Evolutionary conservation across 2,329 filamentous ascomycete species (phyloP), one percentile per base, ranked within the genome.

Genomic region (Parastagonospora nodorum): DNA sequence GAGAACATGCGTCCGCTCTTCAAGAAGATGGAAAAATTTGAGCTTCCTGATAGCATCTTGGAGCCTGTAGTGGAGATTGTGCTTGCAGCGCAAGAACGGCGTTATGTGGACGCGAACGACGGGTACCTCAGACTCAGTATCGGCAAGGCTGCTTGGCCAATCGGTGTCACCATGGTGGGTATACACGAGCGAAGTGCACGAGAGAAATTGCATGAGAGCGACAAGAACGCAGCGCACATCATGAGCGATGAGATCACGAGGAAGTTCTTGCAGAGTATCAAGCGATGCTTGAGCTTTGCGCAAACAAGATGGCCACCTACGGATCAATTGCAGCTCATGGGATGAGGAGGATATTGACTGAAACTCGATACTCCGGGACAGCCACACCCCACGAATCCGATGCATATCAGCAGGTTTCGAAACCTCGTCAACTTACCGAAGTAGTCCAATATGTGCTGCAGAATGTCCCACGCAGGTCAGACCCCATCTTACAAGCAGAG

Each of bases 101-200:
- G 90, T 57, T 99, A 99, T 69, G 93, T 99, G 40, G 90, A 97
- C 75, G 94, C 94, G 30, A 97, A 97, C 71, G 90, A 99, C 72
- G 92, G 91, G 0, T 99, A 99, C 74, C 79, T 99, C 53, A 83
- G 90, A 45, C 80, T 99, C 47, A 96, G 90, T 72, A 99, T 99
- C 68, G 92, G 92, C 58, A 96, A 96, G 78, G 92, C 92, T 61
- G 94, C 94, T 12, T 99, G 94, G 94, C 94, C 94, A 19, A 99
- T 99, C 68, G 94, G 94, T 76, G 94, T 99, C 33, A 99, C 94
- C 73, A 99, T 97, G 94, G 94, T 99, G 68, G 94, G 94, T 80
- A 99, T 99, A 65, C 94, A 99, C 83, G 94, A 97, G 80, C 86
- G 94, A 69, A 94, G 89, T 61, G 93, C 94, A 15, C 85, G 94